A percentile compares a stretch with the other conserved stretches of the same genome.
Evolutionary conservation across 805 yeast genomes (phyloP).

Genomic region (Lipomyces starkeyi): DNA sequence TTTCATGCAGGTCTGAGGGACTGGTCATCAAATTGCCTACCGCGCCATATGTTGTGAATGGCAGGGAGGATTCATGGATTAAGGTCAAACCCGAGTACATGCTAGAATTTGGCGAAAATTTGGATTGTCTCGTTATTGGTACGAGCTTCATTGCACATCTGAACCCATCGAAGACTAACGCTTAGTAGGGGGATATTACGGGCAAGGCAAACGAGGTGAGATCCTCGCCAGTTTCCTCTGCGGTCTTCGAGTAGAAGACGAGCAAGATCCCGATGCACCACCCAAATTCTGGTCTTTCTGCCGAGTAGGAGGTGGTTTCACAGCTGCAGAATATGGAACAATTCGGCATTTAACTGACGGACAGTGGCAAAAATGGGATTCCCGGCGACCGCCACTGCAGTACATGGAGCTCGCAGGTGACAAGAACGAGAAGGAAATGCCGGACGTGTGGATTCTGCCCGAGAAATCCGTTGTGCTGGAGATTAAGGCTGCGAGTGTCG

Average conservation of each 20-base stretch:
- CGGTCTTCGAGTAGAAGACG: constrained; percentile 61
- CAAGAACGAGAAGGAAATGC: constrained; percentile 48
- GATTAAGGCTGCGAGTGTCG: constrained; percentile 77
- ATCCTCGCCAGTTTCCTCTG: constrained; percentile 65
- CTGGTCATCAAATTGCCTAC: constrained; percentile 71
- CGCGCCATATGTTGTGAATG: constrained; percentile 65
- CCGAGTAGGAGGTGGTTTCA: constrained; percentile 83
- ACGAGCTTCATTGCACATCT: background rate
- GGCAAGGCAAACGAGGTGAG: constrained; percentile 57
- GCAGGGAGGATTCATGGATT: constrained; percentile 72
- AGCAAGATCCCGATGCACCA: constrained; percentile 39
- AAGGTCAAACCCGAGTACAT: constrained; percentile 92
- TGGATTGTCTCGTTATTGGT: constrained; percentile 82
- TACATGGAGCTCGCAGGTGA: constrained; percentile 39
- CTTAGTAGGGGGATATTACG: constrained; percentile 56
- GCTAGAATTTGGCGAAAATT: constrained; percentile 82
- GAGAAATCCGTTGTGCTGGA: constrained; percentile 77
- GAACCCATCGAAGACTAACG: background rate
- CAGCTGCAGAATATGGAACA: constrained; percentile 62
- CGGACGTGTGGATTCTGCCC: constrained; percentile 83
- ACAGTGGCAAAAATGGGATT: constrained; percentile 61
- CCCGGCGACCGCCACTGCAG: constrained; percentile 50
- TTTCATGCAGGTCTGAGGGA: constrained; percentile 71
- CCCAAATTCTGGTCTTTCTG: constrained; percentile 67
- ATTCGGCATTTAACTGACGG: constrained; percentile 64